These are phyloP conservation scores for Thermoascus crustaceus DNA, from an alignment of 2,329 filamentous ascomycete genomes.

Conservation along the genomic window DNA sequence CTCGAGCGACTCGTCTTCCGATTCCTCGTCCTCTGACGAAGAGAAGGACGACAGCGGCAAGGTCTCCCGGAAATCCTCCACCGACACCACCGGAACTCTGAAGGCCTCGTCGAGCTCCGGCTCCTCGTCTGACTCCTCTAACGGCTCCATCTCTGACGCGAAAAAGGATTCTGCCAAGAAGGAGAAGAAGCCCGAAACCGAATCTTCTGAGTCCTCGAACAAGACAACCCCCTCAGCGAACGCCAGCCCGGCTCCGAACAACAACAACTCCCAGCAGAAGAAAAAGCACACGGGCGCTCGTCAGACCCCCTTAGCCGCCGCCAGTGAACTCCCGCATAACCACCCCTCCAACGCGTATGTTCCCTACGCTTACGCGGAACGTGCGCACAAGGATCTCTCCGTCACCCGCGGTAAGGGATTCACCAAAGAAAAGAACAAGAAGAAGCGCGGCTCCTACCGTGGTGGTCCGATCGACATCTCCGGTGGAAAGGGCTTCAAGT, in stretches of 20 bases:
- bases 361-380: conserved; percentile 78
- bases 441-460: conserved; percentile 82
- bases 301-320: conserved; percentile 69
- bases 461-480: conserved; percentile 80
- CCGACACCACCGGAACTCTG: conserved; percentile 26
- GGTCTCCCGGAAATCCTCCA: conserved; percentile 15
- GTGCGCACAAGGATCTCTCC: conserved; percentile 78
- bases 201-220: too few relatives aligned
- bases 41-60: conserved; percentile 15
- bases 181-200: conserved; percentile 14
- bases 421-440: conserved; percentile 99
- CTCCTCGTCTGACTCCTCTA: conserved; percentile 7
- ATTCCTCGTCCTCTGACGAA: conserved; percentile 18
- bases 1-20: conserved; percentile 15
- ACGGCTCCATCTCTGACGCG: conserved; percentile 11
- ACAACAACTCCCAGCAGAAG: conserved; percentile 22
- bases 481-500: conserved; percentile 82
- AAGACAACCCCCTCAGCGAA: conserved; percentile 40
- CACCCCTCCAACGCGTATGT: conserved; percentile 75
- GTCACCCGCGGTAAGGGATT: conserved; percentile 94
- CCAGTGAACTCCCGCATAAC: conserved; percentile 58
- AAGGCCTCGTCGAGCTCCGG: conserved; percentile 15
- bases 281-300: conserved; percentile 43
- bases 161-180: conserved; percentile 16
- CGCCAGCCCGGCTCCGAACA: conserved; percentile 37